These are phyloP conservation scores for Paraglomus brasilianum DNA, from an alignment of 192 early-diverging fungal genomes.

Conservation along the genomic window DNA sequence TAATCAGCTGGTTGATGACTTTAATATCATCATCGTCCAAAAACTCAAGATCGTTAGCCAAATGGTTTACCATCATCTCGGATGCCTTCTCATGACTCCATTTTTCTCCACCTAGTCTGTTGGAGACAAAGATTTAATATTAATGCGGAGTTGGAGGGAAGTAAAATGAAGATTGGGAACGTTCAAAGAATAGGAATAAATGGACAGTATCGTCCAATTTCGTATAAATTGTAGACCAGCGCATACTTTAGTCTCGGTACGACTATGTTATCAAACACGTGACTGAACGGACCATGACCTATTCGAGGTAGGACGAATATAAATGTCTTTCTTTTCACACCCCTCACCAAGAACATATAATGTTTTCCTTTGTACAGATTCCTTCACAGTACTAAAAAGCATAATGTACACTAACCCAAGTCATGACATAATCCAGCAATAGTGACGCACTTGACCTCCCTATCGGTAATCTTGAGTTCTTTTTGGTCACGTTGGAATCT, in stretches of 20 bases:
- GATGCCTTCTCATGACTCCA: conserved; percentile 83
- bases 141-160: too few species aligned
- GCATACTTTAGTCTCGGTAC: conserved; percentile 67
- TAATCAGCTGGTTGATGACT: conserved; percentile 75
- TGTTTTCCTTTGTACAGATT: too few species aligned
- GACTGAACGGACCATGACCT: conserved; percentile 96
- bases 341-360: too few species aligned
- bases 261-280: conserved; percentile 91
- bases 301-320: background rate
- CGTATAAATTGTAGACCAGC: too few species aligned
- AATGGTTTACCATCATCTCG: conserved; percentile 81
- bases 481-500: conserved; percentile 73
- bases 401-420: conserved; percentile 52
- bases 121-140: too few species aligned
- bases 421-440: conserved; percentile 95
- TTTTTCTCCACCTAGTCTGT: conserved; percentile 43
- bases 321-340: too few species aligned
- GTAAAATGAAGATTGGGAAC: too few species aligned
- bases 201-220: too few species aligned
- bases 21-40: conserved; percentile 56
- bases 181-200: too few species aligned
- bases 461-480: conserved; percentile 71
- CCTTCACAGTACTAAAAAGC: too few species aligned
- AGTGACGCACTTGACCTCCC: conserved; percentile 82
- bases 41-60: conserved; percentile 71